A percentile compares a stretch with the other conserved stretches of the same genome.
Evolutionary conservation across 139 green algal species (phyloP).

Genomic region (Chlorella sp.): DNA sequence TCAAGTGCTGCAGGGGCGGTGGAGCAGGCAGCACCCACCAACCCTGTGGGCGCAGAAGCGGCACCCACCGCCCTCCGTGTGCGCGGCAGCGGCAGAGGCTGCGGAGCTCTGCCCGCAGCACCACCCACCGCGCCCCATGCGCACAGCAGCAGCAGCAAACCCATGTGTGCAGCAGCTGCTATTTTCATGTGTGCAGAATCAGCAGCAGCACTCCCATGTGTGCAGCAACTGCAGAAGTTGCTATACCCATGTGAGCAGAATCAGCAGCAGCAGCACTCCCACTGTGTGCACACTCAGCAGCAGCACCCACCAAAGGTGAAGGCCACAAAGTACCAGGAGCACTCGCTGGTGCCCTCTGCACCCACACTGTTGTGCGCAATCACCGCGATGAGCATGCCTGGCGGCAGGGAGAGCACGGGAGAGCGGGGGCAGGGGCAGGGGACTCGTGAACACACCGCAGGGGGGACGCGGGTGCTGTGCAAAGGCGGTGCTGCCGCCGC

Average conservation of each 20-base stretch:
- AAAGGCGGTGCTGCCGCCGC: too few relatives aligned
- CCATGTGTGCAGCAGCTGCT: too few relatives aligned
- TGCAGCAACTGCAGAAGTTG: neutral
- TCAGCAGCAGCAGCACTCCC: neutral
- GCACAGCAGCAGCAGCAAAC: too few relatives aligned
- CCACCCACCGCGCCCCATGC: too few relatives aligned
- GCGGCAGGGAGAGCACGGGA: neutral
- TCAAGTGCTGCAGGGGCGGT: too few relatives aligned
- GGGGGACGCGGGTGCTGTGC: neutral
- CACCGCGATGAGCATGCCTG: constrained; percentile 64
- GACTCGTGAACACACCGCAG: neutral
- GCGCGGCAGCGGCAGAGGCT: too few relatives aligned
- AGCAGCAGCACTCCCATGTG: neutral
- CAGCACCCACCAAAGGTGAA: constrained; percentile 26
- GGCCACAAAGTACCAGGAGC: constrained; percentile 61
- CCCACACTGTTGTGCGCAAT: constrained; percentile 29
- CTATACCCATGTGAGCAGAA: neutral
- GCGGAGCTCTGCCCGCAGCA: too few relatives aligned
- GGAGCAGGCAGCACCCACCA: too few relatives aligned
- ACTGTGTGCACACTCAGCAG: neutral
- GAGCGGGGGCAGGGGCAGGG: neutral
- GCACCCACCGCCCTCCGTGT: too few relatives aligned
- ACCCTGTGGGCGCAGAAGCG: too few relatives aligned
- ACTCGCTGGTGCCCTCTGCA: constrained; percentile 41
- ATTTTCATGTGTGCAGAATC: neutral